Evolutionary conservation across 164 flowering plant species (phyloP).

Genomic region (Cinnamomum chago): DNA sequence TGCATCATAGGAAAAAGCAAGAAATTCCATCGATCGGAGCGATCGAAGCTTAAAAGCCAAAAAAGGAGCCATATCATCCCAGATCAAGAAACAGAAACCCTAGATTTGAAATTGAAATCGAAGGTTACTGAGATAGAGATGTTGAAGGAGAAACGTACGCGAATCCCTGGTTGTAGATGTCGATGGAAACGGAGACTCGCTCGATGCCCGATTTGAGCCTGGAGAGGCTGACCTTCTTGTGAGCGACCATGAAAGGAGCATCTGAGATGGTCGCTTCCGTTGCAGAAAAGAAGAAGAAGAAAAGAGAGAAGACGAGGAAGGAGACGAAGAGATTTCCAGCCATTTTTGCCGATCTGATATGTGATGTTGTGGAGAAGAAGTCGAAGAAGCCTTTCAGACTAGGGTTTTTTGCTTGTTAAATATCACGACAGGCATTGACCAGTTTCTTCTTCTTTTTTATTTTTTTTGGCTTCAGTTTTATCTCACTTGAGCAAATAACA

Average conservation of each 20-base stretch:
- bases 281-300: slow-evolving; percentile 22
- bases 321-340: no score
- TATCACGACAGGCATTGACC: no score
- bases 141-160: slow-evolving; percentile 34
- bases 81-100: neutral
- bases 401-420: no score
- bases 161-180: slow-evolving; percentile 84
- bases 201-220: slow-evolving; percentile 79
- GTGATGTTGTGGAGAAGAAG: no score
- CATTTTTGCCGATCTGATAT: no score
- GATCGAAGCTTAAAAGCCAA: no score
- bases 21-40: neutral
- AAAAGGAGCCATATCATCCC: no score
- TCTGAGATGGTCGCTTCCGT: slow-evolving; percentile 40
- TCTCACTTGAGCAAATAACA: no score
- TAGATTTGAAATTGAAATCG: neutral
- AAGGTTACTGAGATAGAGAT: neutral
- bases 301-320: neutral
- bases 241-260: slow-evolving; percentile 75
- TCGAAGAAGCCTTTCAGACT: no score
- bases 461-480: no score
- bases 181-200: slow-evolving; percentile 76
- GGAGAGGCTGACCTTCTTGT: slow-evolving; percentile 80
- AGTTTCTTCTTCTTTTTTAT: no score
- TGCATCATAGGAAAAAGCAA: neutral